A percentile compares a stretch with the other conserved stretches of the same genome.
phyloP scores from a whole-genome alignment of 768 basidiomycete genomes.

The Lactifluus pinguis region DNA sequence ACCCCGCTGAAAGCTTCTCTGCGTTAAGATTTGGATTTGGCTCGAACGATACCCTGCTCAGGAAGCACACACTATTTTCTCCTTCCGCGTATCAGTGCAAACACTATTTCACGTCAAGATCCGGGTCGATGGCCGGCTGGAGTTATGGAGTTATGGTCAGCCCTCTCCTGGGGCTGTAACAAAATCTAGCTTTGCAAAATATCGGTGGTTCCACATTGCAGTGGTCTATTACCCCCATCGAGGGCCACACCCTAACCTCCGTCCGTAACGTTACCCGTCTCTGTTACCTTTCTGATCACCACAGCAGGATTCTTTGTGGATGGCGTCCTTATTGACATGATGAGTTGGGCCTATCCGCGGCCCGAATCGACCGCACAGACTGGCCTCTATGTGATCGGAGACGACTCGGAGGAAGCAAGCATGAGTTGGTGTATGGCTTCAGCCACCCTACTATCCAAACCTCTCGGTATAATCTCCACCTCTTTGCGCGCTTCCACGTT shows the following conservation, averaged over 20 bases:
- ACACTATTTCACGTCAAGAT: slow-evolving; percentile 39
- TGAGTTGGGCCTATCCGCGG: slow-evolving; percentile 59
- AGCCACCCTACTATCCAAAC: slow-evolving; percentile 48
- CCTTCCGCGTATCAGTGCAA: slow-evolving; percentile 26
- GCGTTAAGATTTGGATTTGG: slow-evolving; percentile 39
- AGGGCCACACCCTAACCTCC: slow-evolving; percentile 45
- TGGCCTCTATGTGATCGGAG: slow-evolving; percentile 48
- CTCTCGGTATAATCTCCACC: slow-evolving; percentile 39
- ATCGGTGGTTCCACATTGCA: slow-evolving; percentile 65
- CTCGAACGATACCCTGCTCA: slow-evolving; percentile 35
- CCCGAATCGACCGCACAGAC: slow-evolving; percentile 30
- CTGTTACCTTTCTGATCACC: not conserved
- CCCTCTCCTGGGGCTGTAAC: slow-evolving; percentile 36
- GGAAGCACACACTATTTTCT: slow-evolving; percentile 30
- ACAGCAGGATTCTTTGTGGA: slow-evolving; percentile 65
- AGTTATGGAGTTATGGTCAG: slow-evolving; percentile 35
- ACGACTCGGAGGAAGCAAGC: slow-evolving; percentile 32
- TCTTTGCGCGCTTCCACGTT: not conserved
- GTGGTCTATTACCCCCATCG: slow-evolving; percentile 58
- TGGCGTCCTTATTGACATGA: slow-evolving; percentile 53
- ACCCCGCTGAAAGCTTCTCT: slow-evolving; percentile 18
- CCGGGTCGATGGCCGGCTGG: slow-evolving; percentile 48
- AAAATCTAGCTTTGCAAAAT: slow-evolving; percentile 39
- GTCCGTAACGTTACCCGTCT: slow-evolving; percentile 37
- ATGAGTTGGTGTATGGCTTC: slow-evolving; percentile 67